Conservation (phyloP, 176 grass and related monocot genomes). For the Themeda triandra region DNA sequence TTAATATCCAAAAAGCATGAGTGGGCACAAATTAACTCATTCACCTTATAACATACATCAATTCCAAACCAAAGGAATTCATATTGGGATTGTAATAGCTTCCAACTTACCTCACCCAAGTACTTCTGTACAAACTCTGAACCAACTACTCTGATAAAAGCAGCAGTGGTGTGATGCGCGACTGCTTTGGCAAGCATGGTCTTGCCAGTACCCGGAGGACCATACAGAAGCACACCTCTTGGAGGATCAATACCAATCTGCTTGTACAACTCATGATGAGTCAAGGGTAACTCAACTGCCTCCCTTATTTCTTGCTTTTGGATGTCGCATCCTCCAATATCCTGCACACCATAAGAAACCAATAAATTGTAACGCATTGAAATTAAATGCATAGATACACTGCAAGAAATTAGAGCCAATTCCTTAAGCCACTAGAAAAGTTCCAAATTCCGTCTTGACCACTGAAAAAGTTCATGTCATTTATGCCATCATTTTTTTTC, state of each 20-base stretch:
- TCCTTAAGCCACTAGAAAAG: too few species aligned
- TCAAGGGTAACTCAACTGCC: constrained; percentile 92
- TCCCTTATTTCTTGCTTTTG: constrained; percentile 98
- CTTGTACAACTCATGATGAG: constrained; percentile 94
- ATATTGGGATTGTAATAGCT: background rate
- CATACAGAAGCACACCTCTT: constrained; percentile 92
- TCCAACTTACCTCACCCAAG: constrained; percentile 75
- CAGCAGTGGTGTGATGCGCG: constrained; percentile 88
- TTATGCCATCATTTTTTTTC: too few species aligned
- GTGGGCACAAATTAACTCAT: background rate
- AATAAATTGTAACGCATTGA: background rate
- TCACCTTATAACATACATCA: background rate
- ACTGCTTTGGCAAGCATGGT: constrained; percentile 98
- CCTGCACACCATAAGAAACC: constrained; percentile 51
- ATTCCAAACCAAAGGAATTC: background rate
- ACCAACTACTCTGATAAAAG: constrained; percentile 95
- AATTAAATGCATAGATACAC: background rate
- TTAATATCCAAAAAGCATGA: background rate
- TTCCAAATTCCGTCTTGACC: too few species aligned
- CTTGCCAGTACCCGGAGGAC: constrained; percentile 90
- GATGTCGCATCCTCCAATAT: constrained; percentile 98
- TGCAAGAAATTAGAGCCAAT: background rate
- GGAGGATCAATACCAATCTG: constrained; percentile 98
- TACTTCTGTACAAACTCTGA: constrained; percentile 99
- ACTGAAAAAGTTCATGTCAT: too few species aligned